A percentile compares a stretch with the other conserved stretches of the same genome.
Evolutionary conservation across 2,329 filamentous ascomycete species (phyloP).

Genomic region (Fusarium tuaranense): DNA sequence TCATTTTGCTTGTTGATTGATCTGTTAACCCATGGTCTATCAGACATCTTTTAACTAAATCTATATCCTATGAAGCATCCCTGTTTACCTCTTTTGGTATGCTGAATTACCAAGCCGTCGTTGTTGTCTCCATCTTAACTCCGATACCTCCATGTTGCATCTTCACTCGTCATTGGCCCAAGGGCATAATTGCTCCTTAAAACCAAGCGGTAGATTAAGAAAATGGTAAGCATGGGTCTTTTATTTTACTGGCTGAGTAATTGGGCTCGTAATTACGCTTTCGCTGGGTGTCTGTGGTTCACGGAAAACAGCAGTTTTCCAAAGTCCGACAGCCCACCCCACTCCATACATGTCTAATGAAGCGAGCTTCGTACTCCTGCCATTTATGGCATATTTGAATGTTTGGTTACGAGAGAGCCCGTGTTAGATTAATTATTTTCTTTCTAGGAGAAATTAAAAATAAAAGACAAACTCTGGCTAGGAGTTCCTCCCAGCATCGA

Average conservation of each 20-base stretch:
- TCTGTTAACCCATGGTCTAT: background rate
- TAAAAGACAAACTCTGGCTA: too few species aligned
- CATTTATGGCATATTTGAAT: background rate
- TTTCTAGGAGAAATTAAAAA: background rate
- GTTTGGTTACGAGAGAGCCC: background rate
- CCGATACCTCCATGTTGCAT: slow-evolving; percentile 14
- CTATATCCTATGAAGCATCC: background rate
- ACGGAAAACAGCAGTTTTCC: slow-evolving; percentile 28
- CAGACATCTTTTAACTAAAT: background rate
- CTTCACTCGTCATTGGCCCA: background rate
- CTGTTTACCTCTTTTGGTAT: background rate
- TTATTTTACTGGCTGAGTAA: slow-evolving; percentile 1
- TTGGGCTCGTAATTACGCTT: background rate
- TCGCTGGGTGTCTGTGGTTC: background rate
- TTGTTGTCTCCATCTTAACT: slow-evolving; percentile 10
- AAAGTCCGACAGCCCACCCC: slow-evolving; percentile 20
- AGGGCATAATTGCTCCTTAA: background rate
- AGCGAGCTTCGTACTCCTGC: too few species aligned
- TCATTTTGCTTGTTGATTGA: background rate
- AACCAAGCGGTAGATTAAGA: background rate
- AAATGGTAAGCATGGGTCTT: background rate
- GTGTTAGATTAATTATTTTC: too few species aligned
- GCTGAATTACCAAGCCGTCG: background rate
- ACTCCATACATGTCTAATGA: background rate
- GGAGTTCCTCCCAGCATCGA: background rate